Evolutionary conservation across 2,329 filamentous ascomycete species (phyloP), one percentile per base, ranked within the genome.

Genomic region (Hymenoscyphus linearis): DNA sequence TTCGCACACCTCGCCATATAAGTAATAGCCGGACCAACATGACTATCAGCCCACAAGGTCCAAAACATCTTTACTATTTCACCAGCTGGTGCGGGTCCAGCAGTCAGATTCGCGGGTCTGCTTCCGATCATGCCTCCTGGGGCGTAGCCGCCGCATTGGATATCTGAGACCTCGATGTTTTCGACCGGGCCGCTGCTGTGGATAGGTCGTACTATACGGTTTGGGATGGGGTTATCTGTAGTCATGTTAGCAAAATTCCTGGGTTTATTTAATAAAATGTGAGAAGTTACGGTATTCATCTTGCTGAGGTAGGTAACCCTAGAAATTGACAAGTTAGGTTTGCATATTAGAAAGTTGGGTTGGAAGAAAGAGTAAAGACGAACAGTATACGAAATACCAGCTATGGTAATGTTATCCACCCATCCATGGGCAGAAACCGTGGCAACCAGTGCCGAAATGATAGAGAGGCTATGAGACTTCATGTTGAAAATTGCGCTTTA

Each of bases 111-210:
- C 2, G 83, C 83, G 4, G 83, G 83, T 34, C 72, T 69, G 6
- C 80, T 80, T 18, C 80, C 82, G 5, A 73, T 69, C 60, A 76
- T 70, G 22, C 80, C 80, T 7, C 79, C 79, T 14, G 72, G 79
- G 4, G 78, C 75, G 59, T 78, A 81, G 26, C 82, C 81, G 52
- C 79, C 79, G 73, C 84, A 86, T 68, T 85, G 82, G 9, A 86
- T 58, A 64, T 85, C 83, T 60, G 79, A 75, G 14, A 77, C 74
- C 1, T 76, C 77, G 7, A 85, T 70, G 60, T 85, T 79, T 60
- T 80, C 73, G 25, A 86, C 78, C 0, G 83, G 83, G 2, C 84
- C 83, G 71, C 85, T 85, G 37, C 83, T 82, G 61, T 81, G 77
- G 60, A 86, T 79, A 5, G 76, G 74, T 18, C 83, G 80, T 16